Evolutionary conservation across 805 yeast species (phyloP), one percentile per base, ranked within the genome.

Genomic region (Starmerella vitae): DNA sequence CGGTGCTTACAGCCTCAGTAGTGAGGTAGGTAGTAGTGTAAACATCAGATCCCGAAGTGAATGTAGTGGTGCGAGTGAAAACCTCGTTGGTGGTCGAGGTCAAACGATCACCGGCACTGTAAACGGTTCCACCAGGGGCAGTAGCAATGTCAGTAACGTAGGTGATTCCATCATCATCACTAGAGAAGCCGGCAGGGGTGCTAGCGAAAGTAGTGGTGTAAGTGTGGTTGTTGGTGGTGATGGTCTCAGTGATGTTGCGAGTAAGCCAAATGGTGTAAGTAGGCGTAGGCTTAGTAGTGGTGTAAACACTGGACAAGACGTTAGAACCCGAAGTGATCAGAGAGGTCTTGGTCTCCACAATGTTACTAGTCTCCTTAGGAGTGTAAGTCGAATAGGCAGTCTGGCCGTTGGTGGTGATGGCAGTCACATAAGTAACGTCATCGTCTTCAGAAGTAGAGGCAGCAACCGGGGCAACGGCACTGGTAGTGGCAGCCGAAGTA

Each of bases 201-300:
- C 37, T 32, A 7, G 34, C 21, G 35, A 27, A 32, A 26, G 38
- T 30, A 21, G 46, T 42, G 18, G 46, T 44, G 38, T 32, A 36
- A 9, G 48, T 42, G 31, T 17, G 30, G 41, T 40, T 35, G 32
- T 33, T 32, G 15, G 32, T 20, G 15, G 50, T 45, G 37, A 43
- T 40, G 10, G 50, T 47, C 39, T 29, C 34, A 14, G 47, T 42
- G 34, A 37, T 29, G 22, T 30, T 34, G 36, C 39, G 37, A 27
- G 51, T 48, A 27, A 41, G 13, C 34, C 33, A 38, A 21, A 45
- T 15, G 3, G 50, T 47, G n/a, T 39, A 36, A 14, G 50, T 47
- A 10, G 40, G 35, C 28, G 43, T 20, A 5, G 35, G 28, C n/a
- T 15, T 14, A 10, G 38, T 20, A 14, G 41, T 34, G 10, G 32